Percentiles rank a stretch among this genome's conserved stretches.
Evolutionary conservation across 148 eudicot species (phyloP).

Genomic region (Suaeda aralocaspica): DNA sequence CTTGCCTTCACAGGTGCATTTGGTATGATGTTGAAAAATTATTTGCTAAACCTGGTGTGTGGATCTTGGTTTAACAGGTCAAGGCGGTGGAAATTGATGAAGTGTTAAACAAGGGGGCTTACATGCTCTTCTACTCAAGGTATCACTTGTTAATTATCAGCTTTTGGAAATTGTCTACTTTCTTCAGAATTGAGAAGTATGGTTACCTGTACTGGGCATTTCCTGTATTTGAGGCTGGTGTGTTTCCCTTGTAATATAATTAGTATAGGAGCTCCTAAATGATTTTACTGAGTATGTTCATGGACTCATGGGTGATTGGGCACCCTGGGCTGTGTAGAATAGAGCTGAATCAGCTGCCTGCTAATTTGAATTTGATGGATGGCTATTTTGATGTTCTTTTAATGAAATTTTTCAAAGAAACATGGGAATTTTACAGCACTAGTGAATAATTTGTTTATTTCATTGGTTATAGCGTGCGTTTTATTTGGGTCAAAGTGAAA

Average conservation of each 20-base stretch:
- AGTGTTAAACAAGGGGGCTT: conserved; percentile 75
- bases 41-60: background rate
- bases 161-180: background rate
- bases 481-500: background rate
- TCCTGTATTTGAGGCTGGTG: background rate
- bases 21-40: background rate
- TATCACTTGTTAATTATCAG: conserved; percentile 19
- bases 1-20: conserved; percentile 5
- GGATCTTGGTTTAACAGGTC: conserved; percentile 44
- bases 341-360: too few relatives aligned
- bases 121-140: conserved; percentile 94
- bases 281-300: background rate
- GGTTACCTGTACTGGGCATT: background rate
- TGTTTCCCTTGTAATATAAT: background rate
- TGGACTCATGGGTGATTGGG: too few relatives aligned
- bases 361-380: too few relatives aligned
- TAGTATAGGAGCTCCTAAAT: background rate
- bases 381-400: too few relatives aligned
- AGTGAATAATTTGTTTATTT: background rate
- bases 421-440: background rate
- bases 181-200: background rate
- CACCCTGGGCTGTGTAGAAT: too few relatives aligned
- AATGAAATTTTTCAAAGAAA: too few relatives aligned
- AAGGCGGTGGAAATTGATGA: conserved; percentile 53
- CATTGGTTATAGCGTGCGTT: background rate